Evolutionary conservation across 768 basidiomycete species (phyloP).

Genomic region (Hygrocybe coccinea): DNA sequence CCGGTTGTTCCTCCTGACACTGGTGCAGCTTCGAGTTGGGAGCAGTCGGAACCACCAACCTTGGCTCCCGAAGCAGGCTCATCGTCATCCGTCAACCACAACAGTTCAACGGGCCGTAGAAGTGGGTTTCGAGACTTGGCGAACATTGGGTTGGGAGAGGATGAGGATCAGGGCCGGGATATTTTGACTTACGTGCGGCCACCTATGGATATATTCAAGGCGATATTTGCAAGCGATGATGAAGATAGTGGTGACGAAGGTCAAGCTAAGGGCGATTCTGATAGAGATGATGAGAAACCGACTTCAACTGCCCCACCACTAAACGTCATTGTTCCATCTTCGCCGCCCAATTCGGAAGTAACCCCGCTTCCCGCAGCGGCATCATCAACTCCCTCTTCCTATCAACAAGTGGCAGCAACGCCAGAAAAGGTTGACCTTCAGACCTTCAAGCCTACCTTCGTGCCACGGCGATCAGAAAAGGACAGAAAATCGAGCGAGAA

Average conservation of each 20-base stretch:
- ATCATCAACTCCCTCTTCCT: slow-evolving; percentile 19
- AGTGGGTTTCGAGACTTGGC: slow-evolving; percentile 54
- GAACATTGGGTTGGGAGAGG: slow-evolving; percentile 88
- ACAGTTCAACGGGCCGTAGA: slow-evolving; percentile 12
- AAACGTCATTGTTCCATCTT: no score
- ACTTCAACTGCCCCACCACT: not conserved
- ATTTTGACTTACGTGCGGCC: slow-evolving; percentile 86
- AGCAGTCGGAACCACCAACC: slow-evolving; percentile 10
- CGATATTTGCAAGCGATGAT: slow-evolving; percentile 94
- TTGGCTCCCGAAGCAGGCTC: not conserved
- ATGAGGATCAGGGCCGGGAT: slow-evolving; percentile 83
- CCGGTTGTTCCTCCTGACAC: slow-evolving; percentile 22
- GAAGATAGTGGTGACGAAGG: slow-evolving; percentile 68
- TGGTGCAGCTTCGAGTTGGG: slow-evolving; percentile 19
- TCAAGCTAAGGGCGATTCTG: slow-evolving; percentile 24
- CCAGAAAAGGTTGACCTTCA: slow-evolving; percentile 40
- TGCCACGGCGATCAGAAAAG: slow-evolving; percentile 57
- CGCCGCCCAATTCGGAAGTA: not conserved
- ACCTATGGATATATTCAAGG: slow-evolving; percentile 90
- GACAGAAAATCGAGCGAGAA: slow-evolving; percentile 41
- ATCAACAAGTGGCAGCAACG: slow-evolving; percentile 14
- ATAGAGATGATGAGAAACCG: slow-evolving; percentile 11
- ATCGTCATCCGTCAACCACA: slow-evolving; percentile 1
- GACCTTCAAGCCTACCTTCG: slow-evolving; percentile 89
- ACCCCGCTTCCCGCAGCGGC: not conserved